A percentile compares a stretch with the other conserved stretches of the same genome.
Conservation (phyloP, 768 basidiomycete species). For the Hydnum rufescens region DNA sequence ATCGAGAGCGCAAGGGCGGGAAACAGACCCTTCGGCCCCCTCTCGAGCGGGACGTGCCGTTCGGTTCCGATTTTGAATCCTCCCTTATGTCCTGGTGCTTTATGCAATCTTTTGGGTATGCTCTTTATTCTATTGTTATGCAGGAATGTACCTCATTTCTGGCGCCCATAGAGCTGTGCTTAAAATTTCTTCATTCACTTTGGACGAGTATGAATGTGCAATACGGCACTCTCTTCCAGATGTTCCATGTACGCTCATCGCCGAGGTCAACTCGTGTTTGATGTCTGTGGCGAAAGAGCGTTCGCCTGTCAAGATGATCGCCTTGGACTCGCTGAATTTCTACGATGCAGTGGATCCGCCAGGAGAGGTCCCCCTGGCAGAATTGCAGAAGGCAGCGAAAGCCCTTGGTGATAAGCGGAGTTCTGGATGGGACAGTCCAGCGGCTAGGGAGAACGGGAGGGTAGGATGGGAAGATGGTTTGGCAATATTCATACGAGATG, state of each 20-base stretch:
- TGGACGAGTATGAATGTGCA: conserved; percentile 85
- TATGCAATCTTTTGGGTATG: conserved; percentile 80
- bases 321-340: conserved; percentile 28
- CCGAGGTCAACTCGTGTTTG: conserved; percentile 75
- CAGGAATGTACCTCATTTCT: not conserved
- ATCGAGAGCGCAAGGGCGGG: conserved; percentile 70
- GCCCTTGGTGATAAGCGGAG: conserved; percentile 39
- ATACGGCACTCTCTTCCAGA: conserved; percentile 57
- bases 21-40: conserved; percentile 45
- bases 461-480: conserved; percentile 86
- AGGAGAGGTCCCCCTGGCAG: conserved; percentile 26
- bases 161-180: conserved; percentile 47
- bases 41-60: conserved; percentile 28
- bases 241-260: conserved; percentile 52
- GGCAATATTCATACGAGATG: conserved; percentile 75
- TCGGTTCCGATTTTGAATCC: conserved; percentile 42
- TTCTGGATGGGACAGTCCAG: conserved; percentile 58
- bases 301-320: conserved; percentile 54
- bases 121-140: conserved; percentile 8
- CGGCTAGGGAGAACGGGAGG: conserved; percentile 49
- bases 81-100: conserved; percentile 93
- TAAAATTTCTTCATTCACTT: conserved; percentile 66
- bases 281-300: conserved; percentile 81
- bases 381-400: conserved; percentile 47
- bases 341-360: conserved; percentile 22